Percentiles rank a stretch among this genome's conserved stretches.
Evolutionary conservation across 2,329 filamentous ascomycete species (phyloP).

Genomic region (Teratosphaeria gauchensis): DNA sequence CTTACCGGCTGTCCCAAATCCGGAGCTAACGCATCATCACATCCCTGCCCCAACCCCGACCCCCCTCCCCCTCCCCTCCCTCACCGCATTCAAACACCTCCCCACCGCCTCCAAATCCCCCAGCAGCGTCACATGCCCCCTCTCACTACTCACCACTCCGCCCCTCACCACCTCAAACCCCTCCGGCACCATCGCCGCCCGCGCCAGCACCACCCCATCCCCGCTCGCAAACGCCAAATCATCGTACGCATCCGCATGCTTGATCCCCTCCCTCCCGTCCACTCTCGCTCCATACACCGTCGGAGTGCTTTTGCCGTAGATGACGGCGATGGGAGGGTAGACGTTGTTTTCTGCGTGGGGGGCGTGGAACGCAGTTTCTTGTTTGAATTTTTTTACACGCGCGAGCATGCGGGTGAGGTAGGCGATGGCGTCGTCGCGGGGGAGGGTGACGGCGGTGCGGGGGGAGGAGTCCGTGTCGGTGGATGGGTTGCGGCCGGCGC

Average conservation of each 20-base stretch:
- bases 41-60: conserved; percentile 52
- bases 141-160: conserved; percentile 67
- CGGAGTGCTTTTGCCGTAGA: conserved; percentile 80
- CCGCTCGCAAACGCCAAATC: conserved; percentile 78
- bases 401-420: conserved; percentile 70
- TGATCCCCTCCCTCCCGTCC: conserved; percentile 60
- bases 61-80: conserved; percentile 58
- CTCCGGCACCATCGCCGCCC: conserved; percentile 72
- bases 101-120: conserved; percentile 79
- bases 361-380: conserved; percentile 56
- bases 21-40: too few species aligned
- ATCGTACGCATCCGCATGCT: conserved; percentile 69
- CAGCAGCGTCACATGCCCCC: conserved; percentile 78
- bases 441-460: conserved; percentile 42
- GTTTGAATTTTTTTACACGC: conserved; percentile 64
- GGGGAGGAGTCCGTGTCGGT: conserved; percentile 9
- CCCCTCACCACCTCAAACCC: conserved; percentile 65
- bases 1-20: too few species aligned
- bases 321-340: conserved; percentile 72
- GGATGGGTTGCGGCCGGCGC: conserved; percentile 7
- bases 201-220: conserved; percentile 80
- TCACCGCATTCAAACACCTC: conserved; percentile 58
- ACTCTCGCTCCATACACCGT: conserved; percentile 79
- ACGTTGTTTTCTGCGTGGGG: conserved; percentile 53
- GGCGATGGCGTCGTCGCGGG: conserved; percentile 44